phyloP scores from a whole-genome alignment of 1,284 basidiomycete species.

The Boletus semigastroideus region DNA sequence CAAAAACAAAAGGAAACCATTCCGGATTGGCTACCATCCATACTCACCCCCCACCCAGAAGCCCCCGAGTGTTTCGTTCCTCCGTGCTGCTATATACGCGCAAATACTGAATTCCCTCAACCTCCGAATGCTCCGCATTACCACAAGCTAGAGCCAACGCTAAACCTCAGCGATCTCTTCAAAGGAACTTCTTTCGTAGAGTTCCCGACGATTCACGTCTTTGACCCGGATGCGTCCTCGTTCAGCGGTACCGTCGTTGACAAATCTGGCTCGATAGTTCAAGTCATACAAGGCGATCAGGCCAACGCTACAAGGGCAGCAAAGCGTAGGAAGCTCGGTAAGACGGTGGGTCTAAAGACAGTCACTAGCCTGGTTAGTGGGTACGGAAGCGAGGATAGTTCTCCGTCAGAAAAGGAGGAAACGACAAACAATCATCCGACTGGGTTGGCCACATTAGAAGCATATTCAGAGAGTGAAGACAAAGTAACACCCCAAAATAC shows the following conservation, averaged over 20 bases:
- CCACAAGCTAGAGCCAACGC: conserved; percentile 56
- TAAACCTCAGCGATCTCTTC: conserved; percentile 50
- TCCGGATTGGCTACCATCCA: conserved; percentile 53
- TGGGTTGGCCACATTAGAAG: conserved; percentile 48
- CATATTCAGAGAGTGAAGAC: conserved; percentile 56
- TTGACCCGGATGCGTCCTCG: conserved; percentile 47
- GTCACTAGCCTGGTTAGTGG: conserved; percentile 60
- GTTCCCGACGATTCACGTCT: conserved; percentile 77
- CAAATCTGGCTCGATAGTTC: conserved; percentile 43
- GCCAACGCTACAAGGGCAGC: conserved; percentile 34
- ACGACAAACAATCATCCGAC: conserved; percentile 31
- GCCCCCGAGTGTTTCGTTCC: conserved; percentile 52
- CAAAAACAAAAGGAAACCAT: conserved; percentile 39
- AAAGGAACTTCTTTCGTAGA: conserved; percentile 71
- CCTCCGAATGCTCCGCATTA: conserved; percentile 36
- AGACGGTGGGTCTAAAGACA: conserved; percentile 49
- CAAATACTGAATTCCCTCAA: conserved; percentile 39
- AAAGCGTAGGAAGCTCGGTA: conserved; percentile 56
- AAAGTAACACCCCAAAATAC: conserved; percentile 29
- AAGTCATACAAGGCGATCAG: conserved; percentile 35
- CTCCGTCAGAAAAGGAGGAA: conserved; percentile 39
- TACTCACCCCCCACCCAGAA: conserved; percentile 53
- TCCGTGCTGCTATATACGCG: conserved; percentile 62
- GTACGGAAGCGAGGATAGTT: conserved; percentile 62
- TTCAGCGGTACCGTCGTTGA: conserved; percentile 62